Evolutionary conservation across 2,329 filamentous ascomycete genomes (phyloP).

Genomic region (Arthrobotrys pseudoclavata): DNA sequence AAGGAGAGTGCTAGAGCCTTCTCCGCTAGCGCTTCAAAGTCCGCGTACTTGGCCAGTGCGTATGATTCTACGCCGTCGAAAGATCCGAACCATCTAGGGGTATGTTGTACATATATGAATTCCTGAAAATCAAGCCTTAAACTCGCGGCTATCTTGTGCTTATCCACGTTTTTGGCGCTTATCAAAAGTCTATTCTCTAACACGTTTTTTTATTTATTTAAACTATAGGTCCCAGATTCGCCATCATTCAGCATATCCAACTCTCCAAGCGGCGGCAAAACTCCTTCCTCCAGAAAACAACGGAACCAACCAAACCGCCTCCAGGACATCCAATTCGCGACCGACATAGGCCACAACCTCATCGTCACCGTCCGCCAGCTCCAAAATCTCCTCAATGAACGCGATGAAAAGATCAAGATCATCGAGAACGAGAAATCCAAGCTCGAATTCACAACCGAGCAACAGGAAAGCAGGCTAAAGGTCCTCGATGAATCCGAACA

Average conservation of each 20-base stretch:
- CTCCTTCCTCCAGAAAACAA: conserved; percentile 67
- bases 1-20: conserved; percentile 90
- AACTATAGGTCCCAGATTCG: conserved; percentile 46
- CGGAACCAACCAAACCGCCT: conserved; percentile 90
- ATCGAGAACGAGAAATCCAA: conserved; percentile 80
- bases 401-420: conserved; percentile 85
- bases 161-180: conserved; percentile 6
- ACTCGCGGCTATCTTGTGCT: background rate
- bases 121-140: conserved; percentile 6
- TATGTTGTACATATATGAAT: conserved; percentile 3
- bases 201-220: background rate
- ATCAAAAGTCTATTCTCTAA: background rate
- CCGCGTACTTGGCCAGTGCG: conserved; percentile 76
- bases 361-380: conserved; percentile 93
- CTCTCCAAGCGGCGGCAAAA: conserved; percentile 70
- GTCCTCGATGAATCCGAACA: conserved; percentile 92
- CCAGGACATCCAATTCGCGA: conserved; percentile 98
- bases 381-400: conserved; percentile 85
- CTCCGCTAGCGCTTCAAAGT: conserved; percentile 82
- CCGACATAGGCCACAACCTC: conserved; percentile 94
- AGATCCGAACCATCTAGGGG: conserved; percentile 65
- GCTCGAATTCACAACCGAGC: conserved; percentile 85
- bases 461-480: conserved; percentile 82
- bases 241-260: conserved; percentile 63
- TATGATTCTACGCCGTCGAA: conserved; percentile 67